A percentile compares a stretch with the other conserved stretches of the same genome.
These are phyloP conservation scores for Pythium pyrilobum DNA, from an alignment of 352 stramenopile species.

Conservation along the genomic window DNA sequence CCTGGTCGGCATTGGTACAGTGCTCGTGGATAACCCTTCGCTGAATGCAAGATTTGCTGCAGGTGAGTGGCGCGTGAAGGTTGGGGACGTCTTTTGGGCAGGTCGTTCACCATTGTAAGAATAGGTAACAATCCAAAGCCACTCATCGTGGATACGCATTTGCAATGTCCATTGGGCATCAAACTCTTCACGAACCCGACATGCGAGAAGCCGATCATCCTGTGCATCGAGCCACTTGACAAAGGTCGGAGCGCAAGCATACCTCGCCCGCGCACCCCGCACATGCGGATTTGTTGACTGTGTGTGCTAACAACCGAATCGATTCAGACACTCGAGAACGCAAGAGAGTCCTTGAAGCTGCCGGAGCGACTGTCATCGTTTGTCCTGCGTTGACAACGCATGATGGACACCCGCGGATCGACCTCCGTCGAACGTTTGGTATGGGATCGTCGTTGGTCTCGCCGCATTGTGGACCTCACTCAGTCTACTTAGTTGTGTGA, in stretches of 20 bases:
- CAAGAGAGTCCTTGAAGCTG: conserved; percentile 31
- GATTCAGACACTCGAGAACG: conserved; percentile 31
- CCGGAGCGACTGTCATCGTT: conserved; percentile 38
- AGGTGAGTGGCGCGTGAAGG: conserved; percentile 19
- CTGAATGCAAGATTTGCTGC: conserved; percentile 66
- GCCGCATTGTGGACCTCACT: neutral
- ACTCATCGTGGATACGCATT: conserved; percentile 66
- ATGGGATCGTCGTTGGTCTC: neutral
- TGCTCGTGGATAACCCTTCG: conserved; percentile 85
- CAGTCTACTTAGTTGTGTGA: neutral
- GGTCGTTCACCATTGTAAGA: neutral
- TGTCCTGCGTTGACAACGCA: conserved; percentile 22
- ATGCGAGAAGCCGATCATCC: conserved; percentile 68
- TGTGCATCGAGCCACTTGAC: conserved; percentile 27
- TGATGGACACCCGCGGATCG: conserved; percentile 28
- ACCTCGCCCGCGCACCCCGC: too few species aligned
- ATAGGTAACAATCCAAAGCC: conserved; percentile 59
- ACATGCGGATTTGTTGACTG: neutral
- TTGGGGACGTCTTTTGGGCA: neutral
- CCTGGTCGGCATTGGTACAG: conserved; percentile 81
- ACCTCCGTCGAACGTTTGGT: conserved; percentile 64
- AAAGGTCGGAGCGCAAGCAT: conserved; percentile 14
- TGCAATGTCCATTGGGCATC: conserved; percentile 59
- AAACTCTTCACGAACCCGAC: conserved; percentile 71
- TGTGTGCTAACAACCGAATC: neutral